These are phyloP conservation scores for Cladophialophora chaetospira DNA, from an alignment of 2,329 filamentous ascomycete species.

Conservation along the genomic window DNA sequence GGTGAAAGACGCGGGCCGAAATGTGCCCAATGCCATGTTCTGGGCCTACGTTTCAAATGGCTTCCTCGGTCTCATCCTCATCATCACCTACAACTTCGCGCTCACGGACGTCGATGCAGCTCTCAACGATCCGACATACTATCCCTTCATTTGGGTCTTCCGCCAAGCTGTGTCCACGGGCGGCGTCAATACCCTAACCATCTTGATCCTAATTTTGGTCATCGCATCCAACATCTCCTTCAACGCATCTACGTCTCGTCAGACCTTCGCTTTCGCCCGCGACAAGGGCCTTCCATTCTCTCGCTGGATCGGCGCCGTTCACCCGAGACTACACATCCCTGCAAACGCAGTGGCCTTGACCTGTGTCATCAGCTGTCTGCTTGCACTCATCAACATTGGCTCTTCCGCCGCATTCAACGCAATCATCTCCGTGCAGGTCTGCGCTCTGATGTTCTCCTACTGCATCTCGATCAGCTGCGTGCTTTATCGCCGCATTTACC, in stretches of 20 bases:
- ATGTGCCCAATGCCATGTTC: slow-evolving; percentile 47
- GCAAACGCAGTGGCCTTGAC: slow-evolving; percentile 28
- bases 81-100: slow-evolving; percentile 48
- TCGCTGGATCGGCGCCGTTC: slow-evolving; percentile 38
- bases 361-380: slow-evolving; percentile 14
- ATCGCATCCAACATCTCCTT: slow-evolving; percentile 43
- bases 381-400: slow-evolving; percentile 30
- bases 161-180: slow-evolving; percentile 32
- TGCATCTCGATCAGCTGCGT: slow-evolving; percentile 52
- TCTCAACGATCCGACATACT: slow-evolving; percentile 45
- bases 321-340: slow-evolving; percentile 27
- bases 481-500: slow-evolving; percentile 44
- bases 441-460: slow-evolving; percentile 54
- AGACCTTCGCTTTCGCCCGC: slow-evolving; percentile 48
- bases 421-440: slow-evolving; percentile 48
- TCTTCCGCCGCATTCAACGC: slow-evolving; percentile 29
- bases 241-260: slow-evolving; percentile 44
- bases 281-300: slow-evolving; percentile 48
- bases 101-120: slow-evolving; percentile 39
- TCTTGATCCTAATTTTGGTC: slow-evolving; percentile 45
- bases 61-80: slow-evolving; percentile 45
- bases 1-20: slow-evolving; percentile 49
- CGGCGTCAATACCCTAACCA: slow-evolving; percentile 39
- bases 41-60: slow-evolving; percentile 51
- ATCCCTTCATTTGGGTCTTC: slow-evolving; percentile 54